phyloP scores from a whole-genome alignment of 768 basidiomycete species.

The Leucocoprinus birnbaumii region DNA sequence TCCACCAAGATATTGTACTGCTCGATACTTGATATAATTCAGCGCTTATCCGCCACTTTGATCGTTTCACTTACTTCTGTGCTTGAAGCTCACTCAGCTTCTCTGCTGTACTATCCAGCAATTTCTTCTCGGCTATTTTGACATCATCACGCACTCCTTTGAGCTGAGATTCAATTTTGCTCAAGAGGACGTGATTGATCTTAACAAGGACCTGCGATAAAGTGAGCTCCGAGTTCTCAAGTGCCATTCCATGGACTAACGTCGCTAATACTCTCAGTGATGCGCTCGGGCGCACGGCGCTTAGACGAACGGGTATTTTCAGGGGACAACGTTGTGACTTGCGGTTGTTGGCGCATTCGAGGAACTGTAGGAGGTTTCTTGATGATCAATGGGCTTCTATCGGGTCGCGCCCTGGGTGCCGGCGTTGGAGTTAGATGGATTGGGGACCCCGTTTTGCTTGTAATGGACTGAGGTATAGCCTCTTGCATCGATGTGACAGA shows the following conservation, averaged over 20 bases:
- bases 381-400: neutral
- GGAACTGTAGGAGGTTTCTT: neutral
- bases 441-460: neutral
- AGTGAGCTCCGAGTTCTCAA: too few relatives aligned
- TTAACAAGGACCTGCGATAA: slow-evolving; percentile 51
- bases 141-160: slow-evolving; percentile 44
- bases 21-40: slow-evolving; percentile 32
- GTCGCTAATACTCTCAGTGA: slow-evolving; percentile 33
- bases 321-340: neutral
- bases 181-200: slow-evolving; percentile 49
- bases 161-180: slow-evolving; percentile 45
- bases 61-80: slow-evolving; percentile 35
- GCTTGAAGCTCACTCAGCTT: slow-evolving; percentile 42
- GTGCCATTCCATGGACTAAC: slow-evolving; percentile 26
- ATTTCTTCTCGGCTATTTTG: slow-evolving; percentile 37
- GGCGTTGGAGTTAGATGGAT: neutral
- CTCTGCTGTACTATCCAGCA: slow-evolving; percentile 42
- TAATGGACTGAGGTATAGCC: neutral
- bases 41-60: too few relatives aligned
- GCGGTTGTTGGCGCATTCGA: neutral
- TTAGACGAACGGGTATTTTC: neutral
- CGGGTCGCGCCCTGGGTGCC: neutral
- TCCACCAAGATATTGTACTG: slow-evolving; percentile 54
- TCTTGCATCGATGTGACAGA: neutral
- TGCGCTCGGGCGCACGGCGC: slow-evolving; percentile 1